Evolutionary conservation across 345 rosid genomes (phyloP).

Genomic region (Dimocarpus longan): DNA sequence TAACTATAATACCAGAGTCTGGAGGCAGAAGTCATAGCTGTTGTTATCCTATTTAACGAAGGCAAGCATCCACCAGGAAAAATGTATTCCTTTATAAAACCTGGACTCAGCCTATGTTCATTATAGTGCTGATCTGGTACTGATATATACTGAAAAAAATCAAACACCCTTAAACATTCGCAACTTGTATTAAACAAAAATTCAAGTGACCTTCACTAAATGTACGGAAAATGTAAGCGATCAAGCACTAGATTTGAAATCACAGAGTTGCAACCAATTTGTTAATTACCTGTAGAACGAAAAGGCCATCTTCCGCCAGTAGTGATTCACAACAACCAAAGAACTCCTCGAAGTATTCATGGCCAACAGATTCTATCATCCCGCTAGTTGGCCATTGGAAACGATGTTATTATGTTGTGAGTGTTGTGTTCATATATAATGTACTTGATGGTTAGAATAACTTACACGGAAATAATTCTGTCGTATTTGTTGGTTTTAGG

Average conservation of each 20-base stretch:
- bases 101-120: constrained; percentile 78
- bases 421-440: not conserved
- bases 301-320: constrained; percentile 69
- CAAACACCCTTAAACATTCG: too few relatives aligned
- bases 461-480: constrained; percentile 81
- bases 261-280: not conserved
- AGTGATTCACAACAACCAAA: constrained; percentile 72
- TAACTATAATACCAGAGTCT: constrained; percentile 61
- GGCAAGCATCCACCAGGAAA: constrained; percentile 93
- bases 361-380: constrained; percentile 94
- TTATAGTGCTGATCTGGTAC: constrained; percentile 83
- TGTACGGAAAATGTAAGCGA: not conserved
- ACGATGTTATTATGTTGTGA: not conserved
- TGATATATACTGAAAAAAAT: constrained; percentile 67
- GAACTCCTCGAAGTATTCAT: constrained; percentile 85
- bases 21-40: constrained; percentile 75
- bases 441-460: not conserved
- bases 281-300: constrained; percentile 73
- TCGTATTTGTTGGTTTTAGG: not conserved
- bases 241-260: not conserved
- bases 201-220: not conserved
- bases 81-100: constrained; percentile 89
- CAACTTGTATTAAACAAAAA: too few relatives aligned
- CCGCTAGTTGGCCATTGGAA: constrained; percentile 48
- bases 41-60: constrained; percentile 69